Base-by-base conservation (phyloP, 352 stramenopile genomes). In the Aphanomyces euteiches region DNA sequence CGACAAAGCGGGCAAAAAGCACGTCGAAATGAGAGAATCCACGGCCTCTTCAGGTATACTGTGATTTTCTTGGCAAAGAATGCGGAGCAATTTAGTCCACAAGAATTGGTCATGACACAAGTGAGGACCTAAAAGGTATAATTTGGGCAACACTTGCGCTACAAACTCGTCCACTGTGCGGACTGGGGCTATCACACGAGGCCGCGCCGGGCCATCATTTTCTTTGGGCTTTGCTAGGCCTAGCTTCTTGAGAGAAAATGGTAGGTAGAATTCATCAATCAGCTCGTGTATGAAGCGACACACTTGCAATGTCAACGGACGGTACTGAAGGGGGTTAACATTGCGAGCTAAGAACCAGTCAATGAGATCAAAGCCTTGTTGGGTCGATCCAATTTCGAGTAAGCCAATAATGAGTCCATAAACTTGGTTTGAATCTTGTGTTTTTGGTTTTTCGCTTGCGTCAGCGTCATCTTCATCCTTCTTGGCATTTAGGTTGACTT, bases 381-480 rank as follows among this genome's bases (percentile, higher is more conserved):
- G 72, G 34, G 78, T 72, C 3, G 83, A 77, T 7, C 83, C 85
- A 56, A 95, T 89, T 72, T 92, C 87, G 6, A 95, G 75, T 64
- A 95, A 76, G 0, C 87, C 85, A 67, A 89, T 79, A 70, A 95
- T 86, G n/a, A 95, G 54, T 2, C 87, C 87, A 39, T 92, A 90
- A 36, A 95, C 79, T 47, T 95, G 87, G 66, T 93, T 93, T 61
- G 81, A 68, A 59, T 88, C 75, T 58, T 58, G 50, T 4, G 37
- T 19, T n/a, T 48, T 43, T 7, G 37, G 17, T n/a, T 17, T 48
- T 5, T 10, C 38, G 57, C 12, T n/a, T 1, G 57, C 7, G 4
- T 7, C 39, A 41, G 13, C 17, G 5, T 82, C 74, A 12, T 63
- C 67, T 4, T 77, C 67, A 17, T 76, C 70, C 34, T 77, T 74